Percentiles rank a stretch among this genome's conserved stretches.
Conservation (phyloP, 1,139 yeast species). For the Kodamaea arcana region DNA sequence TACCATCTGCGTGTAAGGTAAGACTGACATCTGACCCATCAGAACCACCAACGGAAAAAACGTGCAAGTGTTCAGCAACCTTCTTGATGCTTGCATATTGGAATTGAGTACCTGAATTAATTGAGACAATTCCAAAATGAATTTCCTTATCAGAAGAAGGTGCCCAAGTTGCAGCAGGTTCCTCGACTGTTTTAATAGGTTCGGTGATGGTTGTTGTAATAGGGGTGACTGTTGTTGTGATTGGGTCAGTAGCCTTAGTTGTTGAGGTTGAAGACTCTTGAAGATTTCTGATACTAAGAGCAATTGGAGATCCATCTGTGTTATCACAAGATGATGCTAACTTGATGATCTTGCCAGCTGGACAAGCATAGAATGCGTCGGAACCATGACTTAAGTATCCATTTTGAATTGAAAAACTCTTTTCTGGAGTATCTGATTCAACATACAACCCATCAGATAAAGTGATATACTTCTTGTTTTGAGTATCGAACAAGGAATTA, state of each 20-base stretch:
- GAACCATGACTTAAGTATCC: slow-evolving; percentile 13
- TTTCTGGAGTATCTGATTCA: slow-evolving; percentile 13
- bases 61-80: slow-evolving; percentile 26
- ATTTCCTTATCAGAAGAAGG: slow-evolving; percentile 2
- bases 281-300: slow-evolving; percentile 8
- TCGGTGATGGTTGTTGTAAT: neutral
- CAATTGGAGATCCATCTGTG: slow-evolving; percentile 11
- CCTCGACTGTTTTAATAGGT: neutral
- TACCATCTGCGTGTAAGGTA: slow-evolving; percentile 20
- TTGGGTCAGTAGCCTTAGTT: neutral
- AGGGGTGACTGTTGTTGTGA: slow-evolving; percentile 4
- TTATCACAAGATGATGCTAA: slow-evolving; percentile 8
- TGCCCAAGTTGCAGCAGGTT: neutral
- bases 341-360: slow-evolving; percentile 10
- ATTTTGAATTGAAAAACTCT: slow-evolving; percentile 16
- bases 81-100: slow-evolving; percentile 22
- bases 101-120: slow-evolving; percentile 20
- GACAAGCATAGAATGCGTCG: slow-evolving; percentile 19
- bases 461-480: slow-evolving; percentile 13
- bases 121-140: slow-evolving; percentile 16
- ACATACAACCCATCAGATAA: slow-evolving; percentile 12
- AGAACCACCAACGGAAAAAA: slow-evolving; percentile 28
- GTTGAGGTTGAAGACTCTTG: slow-evolving; percentile 2
- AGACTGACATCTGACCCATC: slow-evolving; percentile 23
- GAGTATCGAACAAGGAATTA: slow-evolving; percentile 18